Conservation (phyloP, 495 filamentous ascomycete species). For the Venustampulla echinocandica region DNA sequence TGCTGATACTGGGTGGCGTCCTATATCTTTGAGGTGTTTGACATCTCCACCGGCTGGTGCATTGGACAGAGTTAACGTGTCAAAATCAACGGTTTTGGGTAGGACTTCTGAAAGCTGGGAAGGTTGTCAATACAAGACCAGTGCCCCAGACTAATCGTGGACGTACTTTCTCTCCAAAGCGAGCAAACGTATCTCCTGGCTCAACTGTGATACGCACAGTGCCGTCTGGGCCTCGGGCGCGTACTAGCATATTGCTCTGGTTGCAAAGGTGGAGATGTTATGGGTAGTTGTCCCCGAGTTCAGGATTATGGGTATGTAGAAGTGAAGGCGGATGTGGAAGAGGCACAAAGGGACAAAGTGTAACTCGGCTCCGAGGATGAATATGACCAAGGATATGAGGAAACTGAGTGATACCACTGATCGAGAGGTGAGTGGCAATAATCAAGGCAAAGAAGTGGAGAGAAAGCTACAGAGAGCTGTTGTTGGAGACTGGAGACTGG, state of each 20-base stretch:
- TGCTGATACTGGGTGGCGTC: constrained; percentile 55
- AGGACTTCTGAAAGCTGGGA: constrained; percentile 18
- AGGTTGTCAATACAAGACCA: constrained; percentile 9
- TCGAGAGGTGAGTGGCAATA: no score
- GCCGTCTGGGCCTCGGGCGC: constrained; percentile 62
- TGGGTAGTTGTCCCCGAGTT: no score
- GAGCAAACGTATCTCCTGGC: constrained; percentile 42
- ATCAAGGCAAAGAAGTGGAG: no score
- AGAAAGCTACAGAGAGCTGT: no score
- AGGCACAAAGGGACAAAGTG: no score
- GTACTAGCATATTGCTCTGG: constrained; percentile 48
- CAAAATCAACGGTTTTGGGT: constrained; percentile 52
- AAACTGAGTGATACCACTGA: no score
- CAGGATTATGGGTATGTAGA: no score
- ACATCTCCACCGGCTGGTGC: constrained; percentile 66
- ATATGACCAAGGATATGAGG: no score
- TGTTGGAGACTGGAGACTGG: no score
- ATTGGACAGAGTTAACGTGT: constrained; percentile 73
- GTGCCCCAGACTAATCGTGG: no score
- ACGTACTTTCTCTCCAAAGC: constrained; percentile 42
- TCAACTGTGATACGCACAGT: constrained; percentile 59
- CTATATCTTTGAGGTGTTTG: constrained; percentile 57
- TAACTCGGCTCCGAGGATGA: no score
- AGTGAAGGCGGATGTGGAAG: no score
- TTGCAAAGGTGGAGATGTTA: constrained; percentile 1